Percentiles rank a stretch among this genome's conserved stretches.
Evolutionary conservation across 2,329 filamentous ascomycete species (phyloP).

Genomic region (Lojkania enalia): DNA sequence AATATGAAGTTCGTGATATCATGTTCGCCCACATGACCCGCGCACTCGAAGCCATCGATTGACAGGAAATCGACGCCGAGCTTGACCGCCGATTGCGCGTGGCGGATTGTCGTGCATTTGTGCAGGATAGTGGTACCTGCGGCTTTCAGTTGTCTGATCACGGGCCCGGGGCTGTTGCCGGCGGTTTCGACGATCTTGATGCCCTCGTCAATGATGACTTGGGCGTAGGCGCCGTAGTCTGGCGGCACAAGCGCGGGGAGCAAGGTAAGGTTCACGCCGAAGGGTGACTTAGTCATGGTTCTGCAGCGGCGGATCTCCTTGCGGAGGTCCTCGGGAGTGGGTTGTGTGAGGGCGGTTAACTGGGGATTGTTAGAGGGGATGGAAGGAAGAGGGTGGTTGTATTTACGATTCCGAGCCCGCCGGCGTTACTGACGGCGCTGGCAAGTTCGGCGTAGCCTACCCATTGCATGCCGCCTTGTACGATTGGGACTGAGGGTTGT

Average conservation of each 20-base stretch:
- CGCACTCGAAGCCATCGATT: slow-evolving; percentile 98
- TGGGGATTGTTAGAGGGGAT: slow-evolving; percentile 23
- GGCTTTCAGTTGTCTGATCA: slow-evolving; percentile 86
- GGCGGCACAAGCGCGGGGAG: slow-evolving; percentile 87
- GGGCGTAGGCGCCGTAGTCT: slow-evolving; percentile 89
- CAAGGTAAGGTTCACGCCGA: slow-evolving; percentile 94
- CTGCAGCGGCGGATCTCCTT: slow-evolving; percentile 89
- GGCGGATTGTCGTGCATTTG: slow-evolving; percentile 96
- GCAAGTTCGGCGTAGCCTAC: slow-evolving; percentile 80
- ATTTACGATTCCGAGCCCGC: slow-evolving; percentile 76
- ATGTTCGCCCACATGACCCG: slow-evolving; percentile 82
- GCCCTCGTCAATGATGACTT: slow-evolving; percentile 90
- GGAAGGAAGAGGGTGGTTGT: slow-evolving; percentile 11
- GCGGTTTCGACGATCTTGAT: slow-evolving; percentile 91
- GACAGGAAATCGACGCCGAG: slow-evolving; percentile 95
- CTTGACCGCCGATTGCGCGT: slow-evolving; percentile 88
- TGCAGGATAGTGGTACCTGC: slow-evolving; percentile 80
- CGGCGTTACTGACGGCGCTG: slow-evolving; percentile 67
- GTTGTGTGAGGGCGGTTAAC: slow-evolving; percentile 88
- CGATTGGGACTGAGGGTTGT: slow-evolving; percentile 69
- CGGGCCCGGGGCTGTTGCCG: slow-evolving; percentile 84
- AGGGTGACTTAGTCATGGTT: slow-evolving; percentile 75
- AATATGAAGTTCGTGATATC: slow-evolving; percentile 92
- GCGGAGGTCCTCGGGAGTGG: slow-evolving; percentile 86
- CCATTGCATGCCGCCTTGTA: slow-evolving; percentile 88